Percentiles rank a stretch among this genome's conserved stretches.
Conservation (phyloP, 176 grass and related monocot species). For the Pontederia crassipes region DNA sequence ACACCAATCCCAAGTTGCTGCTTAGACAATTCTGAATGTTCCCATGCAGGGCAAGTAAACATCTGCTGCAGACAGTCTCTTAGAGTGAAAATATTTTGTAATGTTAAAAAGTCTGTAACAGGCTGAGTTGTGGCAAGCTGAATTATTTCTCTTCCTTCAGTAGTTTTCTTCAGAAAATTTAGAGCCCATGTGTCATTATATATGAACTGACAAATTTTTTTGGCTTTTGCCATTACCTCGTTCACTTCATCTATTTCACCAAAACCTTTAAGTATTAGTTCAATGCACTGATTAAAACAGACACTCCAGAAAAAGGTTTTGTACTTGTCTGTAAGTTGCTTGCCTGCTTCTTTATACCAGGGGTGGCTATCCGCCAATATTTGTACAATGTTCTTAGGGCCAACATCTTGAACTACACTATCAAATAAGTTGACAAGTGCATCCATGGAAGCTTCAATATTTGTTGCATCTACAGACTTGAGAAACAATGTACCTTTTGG, state of each 20-base stretch:
- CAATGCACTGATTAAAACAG: constrained; percentile 31
- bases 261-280: constrained; percentile 32
- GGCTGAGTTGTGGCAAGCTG: constrained; percentile 17
- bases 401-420: constrained; percentile 27
- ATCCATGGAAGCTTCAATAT: not conserved
- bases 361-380: constrained; percentile 29
- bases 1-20: constrained; percentile 17
- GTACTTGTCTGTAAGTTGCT: constrained; percentile 25
- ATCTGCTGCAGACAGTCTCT: constrained; percentile 32
- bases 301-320: constrained; percentile 45
- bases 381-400: constrained; percentile 29
- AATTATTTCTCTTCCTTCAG: constrained; percentile 34
- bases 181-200: constrained; percentile 35
- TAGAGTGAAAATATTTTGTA: constrained; percentile 26
- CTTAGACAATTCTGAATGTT: constrained; percentile 21
- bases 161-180: constrained; percentile 28
- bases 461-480: constrained; percentile 6
- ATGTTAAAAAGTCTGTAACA: constrained; percentile 28
- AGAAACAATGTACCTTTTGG: constrained; percentile 15
- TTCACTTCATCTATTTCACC: constrained; percentile 38
- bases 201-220: constrained; percentile 35
- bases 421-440: constrained; percentile 14
- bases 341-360: constrained; percentile 35
- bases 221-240: constrained; percentile 24
- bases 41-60: constrained; percentile 25